A percentile compares a stretch with the other conserved stretches of the same genome.
Evolutionary conservation across 2,329 filamentous ascomycete species (phyloP).

Genomic region (Calonectria crousiana): DNA sequence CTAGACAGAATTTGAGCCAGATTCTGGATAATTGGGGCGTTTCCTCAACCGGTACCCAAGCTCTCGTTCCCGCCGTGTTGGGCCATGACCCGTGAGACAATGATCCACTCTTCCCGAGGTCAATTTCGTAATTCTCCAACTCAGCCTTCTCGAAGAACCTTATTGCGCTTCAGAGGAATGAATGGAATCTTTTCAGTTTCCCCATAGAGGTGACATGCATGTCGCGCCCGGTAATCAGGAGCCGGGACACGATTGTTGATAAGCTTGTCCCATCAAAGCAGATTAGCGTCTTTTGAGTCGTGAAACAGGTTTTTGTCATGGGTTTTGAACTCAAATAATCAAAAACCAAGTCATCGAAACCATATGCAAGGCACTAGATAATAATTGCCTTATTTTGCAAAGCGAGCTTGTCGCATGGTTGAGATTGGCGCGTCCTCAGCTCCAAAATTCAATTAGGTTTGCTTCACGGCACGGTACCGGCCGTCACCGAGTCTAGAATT

Average conservation of each 20-base stretch:
- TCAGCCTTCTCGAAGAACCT: neutral
- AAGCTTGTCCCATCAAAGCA: neutral
- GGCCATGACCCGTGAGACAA: neutral
- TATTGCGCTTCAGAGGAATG: neutral
- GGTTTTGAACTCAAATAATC: neutral
- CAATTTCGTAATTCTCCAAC: neutral
- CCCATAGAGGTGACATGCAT: neutral
- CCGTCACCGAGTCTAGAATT: neutral
- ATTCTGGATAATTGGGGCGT: neutral
- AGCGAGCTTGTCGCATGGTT: neutral
- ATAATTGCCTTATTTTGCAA: neutral
- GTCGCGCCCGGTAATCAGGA: neutral
- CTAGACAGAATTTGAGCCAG: neutral
- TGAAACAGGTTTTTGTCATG: neutral
- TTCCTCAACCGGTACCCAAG: neutral
- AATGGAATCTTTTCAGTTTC: neutral
- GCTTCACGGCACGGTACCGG: neutral
- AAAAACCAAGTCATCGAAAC: neutral
- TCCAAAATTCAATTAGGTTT: neutral
- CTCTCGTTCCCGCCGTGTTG: neutral
- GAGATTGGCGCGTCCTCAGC: neutral
- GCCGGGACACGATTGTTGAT: too few species aligned
- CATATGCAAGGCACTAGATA: too few species aligned
- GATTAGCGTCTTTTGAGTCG: neutral
- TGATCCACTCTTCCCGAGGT: neutral